Conservation (phyloP, 495 filamentous ascomycete genomes). For the Penicillium cinerascens region DNA sequence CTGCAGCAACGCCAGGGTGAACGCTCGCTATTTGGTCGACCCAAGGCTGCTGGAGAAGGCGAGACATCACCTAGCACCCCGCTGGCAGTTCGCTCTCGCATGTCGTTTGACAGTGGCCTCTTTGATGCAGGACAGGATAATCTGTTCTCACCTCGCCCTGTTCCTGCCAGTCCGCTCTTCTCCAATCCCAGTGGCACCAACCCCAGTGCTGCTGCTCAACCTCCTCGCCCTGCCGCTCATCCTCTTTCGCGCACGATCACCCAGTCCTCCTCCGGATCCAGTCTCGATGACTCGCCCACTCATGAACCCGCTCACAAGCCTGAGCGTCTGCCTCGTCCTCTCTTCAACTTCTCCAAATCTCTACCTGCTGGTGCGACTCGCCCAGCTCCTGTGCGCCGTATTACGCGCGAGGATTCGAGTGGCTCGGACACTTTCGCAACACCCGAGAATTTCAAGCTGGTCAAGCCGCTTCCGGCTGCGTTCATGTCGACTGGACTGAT, state of each 20-base stretch:
- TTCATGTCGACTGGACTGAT: constrained; percentile 94
- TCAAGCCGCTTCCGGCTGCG: constrained; percentile 77
- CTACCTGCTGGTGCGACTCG: constrained; percentile 65
- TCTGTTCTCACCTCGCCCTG: constrained; percentile 49
- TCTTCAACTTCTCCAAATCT: constrained; percentile 75
- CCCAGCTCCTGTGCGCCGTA: constrained; percentile 37
- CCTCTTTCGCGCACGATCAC: constrained; percentile 82
- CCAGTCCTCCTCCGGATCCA: constrained; percentile 78
- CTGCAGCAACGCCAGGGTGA: constrained; percentile 74
- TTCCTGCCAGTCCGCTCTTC: constrained; percentile 34
- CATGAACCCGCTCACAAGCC: constrained; percentile 56
- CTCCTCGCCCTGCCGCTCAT: constrained; percentile 55
- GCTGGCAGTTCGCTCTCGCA: constrained; percentile 57
- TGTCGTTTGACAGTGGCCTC: constrained; percentile 72
- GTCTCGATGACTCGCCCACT: constrained; percentile 73
- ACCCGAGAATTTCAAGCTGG: constrained; percentile 77
- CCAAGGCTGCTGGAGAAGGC: constrained; percentile 36
- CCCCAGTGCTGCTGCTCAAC: constrained; percentile 24
- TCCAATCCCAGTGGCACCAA: constrained; percentile 37
- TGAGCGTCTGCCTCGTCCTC: constrained; percentile 46
- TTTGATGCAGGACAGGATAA: constrained; percentile 56
- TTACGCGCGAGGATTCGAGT: constrained; percentile 42
- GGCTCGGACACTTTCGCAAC: constrained; percentile 65
- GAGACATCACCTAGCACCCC: constrained; percentile 28
- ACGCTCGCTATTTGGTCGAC: constrained; percentile 53